Base-by-base conservation (phyloP, 1,284 basidiomycete species). In the Trichosporon coremiiforme region DNA sequence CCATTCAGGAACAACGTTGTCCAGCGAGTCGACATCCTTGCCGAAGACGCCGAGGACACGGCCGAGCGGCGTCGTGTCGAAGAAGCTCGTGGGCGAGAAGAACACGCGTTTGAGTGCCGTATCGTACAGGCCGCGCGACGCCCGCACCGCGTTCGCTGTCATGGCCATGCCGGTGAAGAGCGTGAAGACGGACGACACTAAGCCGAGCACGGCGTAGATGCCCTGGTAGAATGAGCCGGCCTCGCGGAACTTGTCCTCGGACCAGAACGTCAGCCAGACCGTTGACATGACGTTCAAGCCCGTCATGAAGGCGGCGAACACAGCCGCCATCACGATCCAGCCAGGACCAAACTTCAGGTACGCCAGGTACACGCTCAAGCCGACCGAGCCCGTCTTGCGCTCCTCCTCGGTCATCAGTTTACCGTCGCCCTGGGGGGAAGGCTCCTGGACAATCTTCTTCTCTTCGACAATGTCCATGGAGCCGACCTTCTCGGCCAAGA, bases 261-360 rank as follows among this genome's bases (percentile, higher is more conserved):
- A 87, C 90, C 90, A 92, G 88, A 89, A 91, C 9, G 90, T 88
- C n/a, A 91, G 83, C 70, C 88, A 89, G 69, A 82, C 79, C 0
- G 63, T 62, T 33, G 66, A 67, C 7, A 20, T n/a, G 10, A 47
- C n/a, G 25, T 15, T 10, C n/a, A 33, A 12, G 31, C 70, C 76
- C 66, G 45, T 75, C 79, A 91, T 90, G n/a, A 89, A 75, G 4
- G 87, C 55, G 29, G 89, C 85, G 53, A 87, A 85, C 0, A 88
- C 10, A 2, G 91, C 8, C n/a, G 90, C 83, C 12, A 90, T 72
- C 0, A 91, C 89, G 69, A 87, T 79, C 60, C 76, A 83, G 2
- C 88, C 89, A 17, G 85, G 83, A 1, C 89, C 91, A 2, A 90
- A 91, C 35, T 79, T 82, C 50, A 92, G 77, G 78, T 92, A 93